Evolutionary conservation across 495 filamentous ascomycete species (phyloP).

Genomic region (Penicillium argentinense): DNA sequence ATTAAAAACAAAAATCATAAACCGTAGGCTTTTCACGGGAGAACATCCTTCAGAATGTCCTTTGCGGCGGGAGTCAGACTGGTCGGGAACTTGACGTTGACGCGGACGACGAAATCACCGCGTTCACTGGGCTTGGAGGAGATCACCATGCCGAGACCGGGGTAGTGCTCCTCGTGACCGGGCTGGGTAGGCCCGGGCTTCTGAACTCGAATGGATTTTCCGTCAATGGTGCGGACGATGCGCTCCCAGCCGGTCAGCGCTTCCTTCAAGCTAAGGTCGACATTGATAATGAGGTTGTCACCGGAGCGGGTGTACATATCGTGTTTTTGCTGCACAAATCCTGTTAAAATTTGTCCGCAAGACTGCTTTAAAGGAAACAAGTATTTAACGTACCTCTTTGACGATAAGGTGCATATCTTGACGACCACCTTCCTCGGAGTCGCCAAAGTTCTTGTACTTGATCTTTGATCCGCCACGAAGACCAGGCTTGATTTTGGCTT

Average conservation of each 20-base stretch:
- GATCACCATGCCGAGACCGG: conserved; percentile 84
- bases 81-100: conserved; percentile 88
- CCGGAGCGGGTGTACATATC: conserved; percentile 78
- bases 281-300: conserved; percentile 74
- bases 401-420: conserved; percentile 96
- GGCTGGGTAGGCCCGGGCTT: conserved; percentile 83
- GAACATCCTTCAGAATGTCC: conserved; percentile 70
- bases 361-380: background rate
- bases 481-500: conserved; percentile 92
- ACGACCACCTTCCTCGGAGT: conserved; percentile 95
- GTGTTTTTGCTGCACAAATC: conserved; percentile 69
- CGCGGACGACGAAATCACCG: conserved; percentile 84
- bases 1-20: conserved; percentile 7
- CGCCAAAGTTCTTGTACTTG: conserved; percentile 92
- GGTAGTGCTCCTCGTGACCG: conserved; percentile 76
- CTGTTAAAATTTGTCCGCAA: conserved; percentile 15
- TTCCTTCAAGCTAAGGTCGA: conserved; percentile 89
- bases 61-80: conserved; percentile 75
- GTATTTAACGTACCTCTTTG: conserved; percentile 69
- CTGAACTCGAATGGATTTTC: conserved; percentile 72
- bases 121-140: conserved; percentile 82
- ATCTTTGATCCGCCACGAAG: conserved; percentile 96
- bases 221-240: conserved; percentile 90
- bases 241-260: conserved; percentile 93
- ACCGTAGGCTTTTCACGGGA: conserved; percentile 39